A percentile compares a stretch with the other conserved stretches of the same genome.
phyloP scores from a whole-genome alignment of 441 rosid species.

The Bruguiera hainesii region DNA sequence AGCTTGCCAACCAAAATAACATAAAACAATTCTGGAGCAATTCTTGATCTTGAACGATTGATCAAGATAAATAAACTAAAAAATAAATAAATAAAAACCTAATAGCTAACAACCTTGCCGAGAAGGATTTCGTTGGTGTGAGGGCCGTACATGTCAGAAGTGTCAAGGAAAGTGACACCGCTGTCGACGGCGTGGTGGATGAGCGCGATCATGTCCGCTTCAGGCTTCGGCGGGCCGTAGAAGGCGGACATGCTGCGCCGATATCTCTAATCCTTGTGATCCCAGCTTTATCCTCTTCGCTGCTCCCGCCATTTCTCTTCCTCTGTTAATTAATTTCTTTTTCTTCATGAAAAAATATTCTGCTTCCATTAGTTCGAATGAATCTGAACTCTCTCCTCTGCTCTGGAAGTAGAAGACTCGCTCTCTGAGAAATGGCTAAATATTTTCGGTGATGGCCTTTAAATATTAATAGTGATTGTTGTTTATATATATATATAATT shows the following conservation, averaged over 20 bases:
- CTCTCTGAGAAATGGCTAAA: too few species aligned
- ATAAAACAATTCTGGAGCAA: not conserved
- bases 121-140: constrained; percentile 56
- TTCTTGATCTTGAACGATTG: too few species aligned
- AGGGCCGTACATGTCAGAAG: constrained; percentile 56
- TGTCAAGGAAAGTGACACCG: constrained; percentile 64
- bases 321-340: too few species aligned
- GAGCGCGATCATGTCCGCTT: constrained; percentile 41
- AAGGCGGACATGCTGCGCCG: constrained; percentile 59
- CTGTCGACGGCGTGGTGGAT: constrained; percentile 46
- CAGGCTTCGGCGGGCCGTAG: constrained; percentile 48
- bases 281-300: constrained; percentile 51
- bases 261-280: constrained; percentile 56
- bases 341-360: too few species aligned
- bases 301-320: constrained; percentile 25
- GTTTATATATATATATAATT: too few species aligned
- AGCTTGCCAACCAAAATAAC: constrained; percentile 21
- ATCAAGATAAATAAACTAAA: not conserved
- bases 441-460: too few species aligned
- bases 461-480: too few species aligned
- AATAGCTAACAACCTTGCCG: constrained; percentile 32
- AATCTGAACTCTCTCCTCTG: too few species aligned
- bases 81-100: not conserved
- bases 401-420: too few species aligned
- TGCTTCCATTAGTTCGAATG: too few species aligned